Percentiles rank a stretch among this genome's conserved stretches.
phyloP scores from a whole-genome alignment of 768 basidiomycete species.

The Amanita subjunquillea region DNA sequence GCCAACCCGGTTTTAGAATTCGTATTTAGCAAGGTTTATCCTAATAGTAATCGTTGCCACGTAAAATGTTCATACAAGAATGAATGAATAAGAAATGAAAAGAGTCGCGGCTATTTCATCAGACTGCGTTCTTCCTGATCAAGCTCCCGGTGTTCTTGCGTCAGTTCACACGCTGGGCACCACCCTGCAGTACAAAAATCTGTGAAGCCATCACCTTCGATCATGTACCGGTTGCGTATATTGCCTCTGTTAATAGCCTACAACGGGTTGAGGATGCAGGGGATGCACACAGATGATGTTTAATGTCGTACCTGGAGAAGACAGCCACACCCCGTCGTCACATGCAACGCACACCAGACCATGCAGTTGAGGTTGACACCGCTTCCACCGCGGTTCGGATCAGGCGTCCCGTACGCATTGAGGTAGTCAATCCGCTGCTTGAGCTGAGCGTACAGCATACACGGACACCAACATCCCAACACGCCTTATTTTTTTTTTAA shows the following conservation, averaged over 20 bases:
- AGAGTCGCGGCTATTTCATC: background rate
- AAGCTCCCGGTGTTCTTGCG: conserved; percentile 31
- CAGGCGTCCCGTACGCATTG: conserved; percentile 20
- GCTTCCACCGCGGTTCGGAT: conserved; percentile 24
- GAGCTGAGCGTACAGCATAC: conserved; percentile 28
- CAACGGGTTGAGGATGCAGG: background rate
- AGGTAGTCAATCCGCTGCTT: conserved; percentile 31
- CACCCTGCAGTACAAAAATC: conserved; percentile 30
- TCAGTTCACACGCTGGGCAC: conserved; percentile 31
- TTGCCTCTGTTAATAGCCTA: conserved; percentile 18
- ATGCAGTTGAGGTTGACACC: conserved; percentile 13
- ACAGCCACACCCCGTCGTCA: conserved; percentile 17
- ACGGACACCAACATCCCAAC: conserved; percentile 31
- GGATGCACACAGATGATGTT: too few relatives aligned
- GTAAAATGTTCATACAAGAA: too few relatives aligned
- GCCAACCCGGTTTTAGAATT: background rate
- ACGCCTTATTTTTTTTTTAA: conserved; percentile 16
- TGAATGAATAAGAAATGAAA: too few relatives aligned
- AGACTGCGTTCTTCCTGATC: conserved; percentile 28
- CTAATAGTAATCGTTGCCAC: background rate
- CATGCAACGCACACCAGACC: conserved; percentile 26
- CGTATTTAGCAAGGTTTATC: too few relatives aligned
- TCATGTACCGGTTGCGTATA: conserved; percentile 33
- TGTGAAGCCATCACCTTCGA: conserved; percentile 28
- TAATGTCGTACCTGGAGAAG: conserved; percentile 25